A percentile compares a stretch with the other conserved stretches of the same genome.
Conservation (phyloP, 163 green algal species). For the Scenedesmus sp. region DNA sequence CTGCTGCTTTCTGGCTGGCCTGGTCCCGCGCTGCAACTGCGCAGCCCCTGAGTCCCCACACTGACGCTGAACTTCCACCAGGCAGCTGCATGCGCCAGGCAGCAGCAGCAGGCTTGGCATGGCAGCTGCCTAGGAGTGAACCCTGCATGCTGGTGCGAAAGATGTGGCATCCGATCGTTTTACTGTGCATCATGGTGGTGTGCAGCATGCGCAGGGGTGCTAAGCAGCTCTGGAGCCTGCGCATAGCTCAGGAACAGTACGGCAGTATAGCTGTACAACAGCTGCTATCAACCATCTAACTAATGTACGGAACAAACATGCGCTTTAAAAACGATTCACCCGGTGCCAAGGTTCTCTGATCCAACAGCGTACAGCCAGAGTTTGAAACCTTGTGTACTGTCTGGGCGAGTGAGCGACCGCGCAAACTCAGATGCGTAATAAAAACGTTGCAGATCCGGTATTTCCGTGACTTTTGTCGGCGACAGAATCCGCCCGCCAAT, state of each 20-base stretch:
- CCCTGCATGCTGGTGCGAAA: background rate
- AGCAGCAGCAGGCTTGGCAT: constrained; percentile 1
- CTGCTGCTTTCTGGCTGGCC: background rate
- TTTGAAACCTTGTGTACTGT: background rate
- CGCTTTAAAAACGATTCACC: background rate
- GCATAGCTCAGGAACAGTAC: background rate
- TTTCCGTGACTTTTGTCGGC: background rate
- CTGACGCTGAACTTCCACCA: background rate
- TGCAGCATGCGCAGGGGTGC: background rate
- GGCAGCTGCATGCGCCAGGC: background rate
- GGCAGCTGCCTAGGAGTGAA: background rate
- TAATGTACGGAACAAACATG: background rate
- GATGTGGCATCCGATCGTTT: background rate
- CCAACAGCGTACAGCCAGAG: background rate
- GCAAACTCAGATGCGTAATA: background rate
- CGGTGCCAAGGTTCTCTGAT: background rate
- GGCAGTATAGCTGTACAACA: background rate
- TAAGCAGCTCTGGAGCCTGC: background rate
- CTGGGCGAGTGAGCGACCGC: background rate
- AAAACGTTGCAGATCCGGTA: background rate
- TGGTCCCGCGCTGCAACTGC: background rate
- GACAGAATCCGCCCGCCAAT: background rate
- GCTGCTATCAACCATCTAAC: background rate
- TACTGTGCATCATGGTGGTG: background rate
- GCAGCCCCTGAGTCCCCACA: background rate